Evolutionary conservation across 495 filamentous ascomycete genomes (phyloP).

Genomic region (Usnea hakonensis): DNA sequence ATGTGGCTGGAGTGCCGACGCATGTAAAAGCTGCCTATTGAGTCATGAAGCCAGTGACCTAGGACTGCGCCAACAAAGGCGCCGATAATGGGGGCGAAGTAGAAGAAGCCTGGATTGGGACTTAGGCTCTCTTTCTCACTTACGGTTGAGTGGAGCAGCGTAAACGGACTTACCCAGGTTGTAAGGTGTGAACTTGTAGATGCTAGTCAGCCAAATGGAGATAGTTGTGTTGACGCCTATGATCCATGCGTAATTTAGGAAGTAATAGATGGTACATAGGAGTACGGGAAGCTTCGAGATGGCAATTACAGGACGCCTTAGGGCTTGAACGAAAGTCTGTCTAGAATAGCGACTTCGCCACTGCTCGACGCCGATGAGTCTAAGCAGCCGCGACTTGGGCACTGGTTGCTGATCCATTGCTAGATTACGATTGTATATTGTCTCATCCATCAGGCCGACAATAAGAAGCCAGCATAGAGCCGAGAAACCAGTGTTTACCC

Average conservation of each 20-base stretch:
- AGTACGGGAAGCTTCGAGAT: conserved; percentile 47
- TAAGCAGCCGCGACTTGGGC: conserved; percentile 31
- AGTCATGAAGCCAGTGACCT: conserved; percentile 56
- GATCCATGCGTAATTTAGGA: conserved; percentile 53
- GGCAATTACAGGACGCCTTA: conserved; percentile 38
- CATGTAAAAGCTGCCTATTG: conserved; percentile 41
- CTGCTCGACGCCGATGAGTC: conserved; percentile 43
- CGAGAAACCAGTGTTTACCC: conserved; percentile 45
- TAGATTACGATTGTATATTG: conserved; percentile 50
- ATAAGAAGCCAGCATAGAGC: conserved; percentile 42
- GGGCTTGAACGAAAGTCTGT: conserved; percentile 40
- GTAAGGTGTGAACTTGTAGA: conserved; percentile 48
- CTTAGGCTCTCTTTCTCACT: neutral
- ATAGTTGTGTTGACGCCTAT: conserved; percentile 57
- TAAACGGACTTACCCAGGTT: conserved; percentile 37
- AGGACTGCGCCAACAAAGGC: conserved; percentile 44
- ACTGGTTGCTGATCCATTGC: conserved; percentile 38
- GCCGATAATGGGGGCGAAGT: conserved; percentile 52
- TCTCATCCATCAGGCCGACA: conserved; percentile 49
- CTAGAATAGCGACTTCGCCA: conserved; percentile 33
- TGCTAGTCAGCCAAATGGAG: conserved; percentile 44
- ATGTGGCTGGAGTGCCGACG: conserved; percentile 44
- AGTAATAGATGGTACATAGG: conserved; percentile 45
- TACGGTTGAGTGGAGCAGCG: neutral
- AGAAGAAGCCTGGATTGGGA: conserved; percentile 40